Evolutionary conservation across 1,284 basidiomycete species (phyloP).

Genomic region (Puccinia sorghi): DNA sequence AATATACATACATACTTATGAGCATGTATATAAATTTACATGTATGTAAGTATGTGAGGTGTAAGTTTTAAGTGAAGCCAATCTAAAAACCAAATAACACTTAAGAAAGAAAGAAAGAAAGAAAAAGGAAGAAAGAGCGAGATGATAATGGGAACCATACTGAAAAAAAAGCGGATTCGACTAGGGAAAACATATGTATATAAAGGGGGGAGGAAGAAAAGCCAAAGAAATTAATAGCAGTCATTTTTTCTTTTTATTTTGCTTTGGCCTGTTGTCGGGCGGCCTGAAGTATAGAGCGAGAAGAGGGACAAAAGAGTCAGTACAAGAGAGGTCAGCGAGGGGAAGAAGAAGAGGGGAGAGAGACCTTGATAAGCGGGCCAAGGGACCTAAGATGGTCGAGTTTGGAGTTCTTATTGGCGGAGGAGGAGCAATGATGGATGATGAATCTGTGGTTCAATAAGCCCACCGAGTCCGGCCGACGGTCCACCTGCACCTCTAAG

Average conservation of each 20-base stretch:
- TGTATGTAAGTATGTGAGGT: too few species aligned
- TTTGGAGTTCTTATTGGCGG: conserved; percentile 1
- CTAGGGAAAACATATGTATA: neutral
- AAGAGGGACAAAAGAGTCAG: neutral
- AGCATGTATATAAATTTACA: too few species aligned
- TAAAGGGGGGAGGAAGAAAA: neutral
- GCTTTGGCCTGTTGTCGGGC: conserved; percentile 42
- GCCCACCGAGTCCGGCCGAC: conserved; percentile 81
- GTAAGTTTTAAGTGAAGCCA: too few species aligned
- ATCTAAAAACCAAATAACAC: too few species aligned
- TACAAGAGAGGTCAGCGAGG: neutral
- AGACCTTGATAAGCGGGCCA: conserved; percentile 40
- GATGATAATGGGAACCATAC: too few species aligned
- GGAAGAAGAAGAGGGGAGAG: neutral
- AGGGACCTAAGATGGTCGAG: conserved; percentile 35
- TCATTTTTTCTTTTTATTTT: conserved; percentile 26
- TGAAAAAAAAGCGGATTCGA: too few species aligned
- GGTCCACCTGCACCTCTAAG: conserved; percentile 93
- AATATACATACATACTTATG: too few species aligned
- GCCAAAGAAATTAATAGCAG: neutral
- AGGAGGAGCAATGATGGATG: neutral
- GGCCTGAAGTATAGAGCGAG: conserved; percentile 10
- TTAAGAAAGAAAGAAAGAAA: neutral
- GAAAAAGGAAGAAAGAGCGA: neutral
- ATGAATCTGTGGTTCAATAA: conserved; percentile 63